Conservation (phyloP, 108 stramenopile species). For the Cyclotella cryptica region DNA sequence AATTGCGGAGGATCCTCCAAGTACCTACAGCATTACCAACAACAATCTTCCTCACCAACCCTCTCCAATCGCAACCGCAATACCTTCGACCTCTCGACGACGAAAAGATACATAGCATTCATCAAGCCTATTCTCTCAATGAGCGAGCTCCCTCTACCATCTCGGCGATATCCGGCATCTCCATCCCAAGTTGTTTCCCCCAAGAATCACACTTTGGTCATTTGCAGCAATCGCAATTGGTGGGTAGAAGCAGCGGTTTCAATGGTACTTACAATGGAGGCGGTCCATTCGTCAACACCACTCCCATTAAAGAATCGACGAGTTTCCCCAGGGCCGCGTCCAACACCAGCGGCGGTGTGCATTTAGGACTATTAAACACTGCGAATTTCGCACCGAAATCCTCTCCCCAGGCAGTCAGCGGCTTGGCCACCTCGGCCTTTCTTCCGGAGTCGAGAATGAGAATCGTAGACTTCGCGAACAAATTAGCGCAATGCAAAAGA, state of each 20-base stretch:
- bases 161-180: constrained; percentile 41
- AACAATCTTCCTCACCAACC: not conserved
- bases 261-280: not conserved
- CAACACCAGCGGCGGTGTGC: not conserved
- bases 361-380: not conserved
- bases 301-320: constrained; percentile 1
- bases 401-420: not conserved
- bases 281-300: not conserved
- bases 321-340: constrained; percentile 10
- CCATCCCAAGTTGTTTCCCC: constrained; percentile 46
- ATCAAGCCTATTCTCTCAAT: constrained; percentile 25
- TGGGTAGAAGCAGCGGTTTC: not conserved
- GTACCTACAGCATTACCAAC: not conserved
- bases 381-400: not conserved
- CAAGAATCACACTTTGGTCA: constrained; percentile 20
- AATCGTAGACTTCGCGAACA: constrained; percentile 32
- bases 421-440: constrained; percentile 15
- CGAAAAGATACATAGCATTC: constrained; percentile 2
- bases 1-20: too few species aligned
- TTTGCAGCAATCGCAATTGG: constrained; percentile 30
- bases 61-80: constrained; percentile 9
- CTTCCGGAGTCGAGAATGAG: constrained; percentile 39
- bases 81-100: not conserved
- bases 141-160: constrained; percentile 34
- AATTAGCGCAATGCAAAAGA: constrained; percentile 26